Conservation (phyloP, 352 stramenopile species). For the Globisporangium megalacanthum region DNA sequence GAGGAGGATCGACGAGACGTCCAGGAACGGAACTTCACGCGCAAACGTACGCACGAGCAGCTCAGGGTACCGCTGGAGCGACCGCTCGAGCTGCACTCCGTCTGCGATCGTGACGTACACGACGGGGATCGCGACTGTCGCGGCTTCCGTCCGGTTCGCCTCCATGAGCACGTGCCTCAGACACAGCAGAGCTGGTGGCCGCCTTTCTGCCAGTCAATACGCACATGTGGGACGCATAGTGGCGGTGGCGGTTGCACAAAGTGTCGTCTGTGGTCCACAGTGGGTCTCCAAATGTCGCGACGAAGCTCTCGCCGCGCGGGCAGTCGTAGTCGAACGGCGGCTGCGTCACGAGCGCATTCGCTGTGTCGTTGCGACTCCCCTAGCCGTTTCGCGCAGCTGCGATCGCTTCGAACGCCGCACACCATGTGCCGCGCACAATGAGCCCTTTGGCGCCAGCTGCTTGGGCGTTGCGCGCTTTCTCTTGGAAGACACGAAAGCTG, state of each 20-base stretch:
- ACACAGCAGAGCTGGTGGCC: slow-evolving; percentile 67
- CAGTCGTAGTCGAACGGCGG: slow-evolving; percentile 74
- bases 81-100: slow-evolving; percentile 36
- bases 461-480: slow-evolving; percentile 53
- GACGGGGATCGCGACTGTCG: slow-evolving; percentile 49
- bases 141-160: slow-evolving; percentile 33
- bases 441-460: slow-evolving; percentile 44
- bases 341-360: slow-evolving; percentile 14
- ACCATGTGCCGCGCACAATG: slow-evolving; percentile 51
- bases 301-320: slow-evolving; percentile 45
- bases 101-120: slow-evolving; percentile 66
- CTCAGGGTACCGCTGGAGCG: slow-evolving; percentile 29
- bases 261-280: slow-evolving; percentile 45
- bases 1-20: slow-evolving; percentile 53
- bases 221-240: slow-evolving; percentile 46
- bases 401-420: slow-evolving; percentile 54
- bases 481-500: no score
- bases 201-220: slow-evolving; percentile 41
- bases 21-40: slow-evolving; percentile 41
- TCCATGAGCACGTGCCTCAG: slow-evolving; percentile 79
- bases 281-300: slow-evolving; percentile 27
- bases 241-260: slow-evolving; percentile 21
- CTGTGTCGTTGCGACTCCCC: slow-evolving; percentile 19
- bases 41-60: slow-evolving; percentile 41
- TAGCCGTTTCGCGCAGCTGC: slow-evolving; percentile 21